Percentiles rank a stretch among this genome's conserved stretches.
phyloP scores from a whole-genome alignment of 108 stramenopile genomes.

The Cyclostephanos tholiformis region DNA sequence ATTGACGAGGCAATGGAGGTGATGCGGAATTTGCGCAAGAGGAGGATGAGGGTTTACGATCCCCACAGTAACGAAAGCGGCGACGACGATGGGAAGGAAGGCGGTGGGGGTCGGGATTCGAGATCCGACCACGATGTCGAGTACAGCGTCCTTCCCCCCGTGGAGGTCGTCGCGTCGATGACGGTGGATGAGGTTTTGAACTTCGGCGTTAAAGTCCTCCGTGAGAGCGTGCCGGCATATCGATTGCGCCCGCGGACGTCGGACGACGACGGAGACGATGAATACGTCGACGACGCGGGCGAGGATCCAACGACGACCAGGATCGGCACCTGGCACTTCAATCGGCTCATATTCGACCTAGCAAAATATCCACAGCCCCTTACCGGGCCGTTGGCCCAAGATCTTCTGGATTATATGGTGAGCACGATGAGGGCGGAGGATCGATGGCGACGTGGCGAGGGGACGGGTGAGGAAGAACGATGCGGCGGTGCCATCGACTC shows the following conservation, averaged over 20 bases:
- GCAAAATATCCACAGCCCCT: conserved; percentile 34
- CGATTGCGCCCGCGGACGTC: not conserved
- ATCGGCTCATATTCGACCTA: conserved; percentile 47
- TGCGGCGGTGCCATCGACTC: not conserved
- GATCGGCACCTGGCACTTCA: conserved; percentile 49
- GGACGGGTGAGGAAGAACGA: not conserved
- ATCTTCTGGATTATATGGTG: conserved; percentile 47
- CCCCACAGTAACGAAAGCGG: not conserved
- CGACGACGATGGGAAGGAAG: not conserved
- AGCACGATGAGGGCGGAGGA: conserved; percentile 5
- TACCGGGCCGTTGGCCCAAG: conserved; percentile 43
- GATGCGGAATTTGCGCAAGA: conserved; percentile 18
- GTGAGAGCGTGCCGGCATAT: conserved; percentile 26
- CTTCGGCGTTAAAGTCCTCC: conserved; percentile 23
- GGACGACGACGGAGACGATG: conserved; percentile 3
- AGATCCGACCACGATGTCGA: not conserved
- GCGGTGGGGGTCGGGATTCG: not conserved
- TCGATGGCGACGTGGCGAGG: not conserved
- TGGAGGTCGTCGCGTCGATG: conserved; percentile 1
- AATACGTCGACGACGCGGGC: not conserved
- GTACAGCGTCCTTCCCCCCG: conserved; percentile 21
- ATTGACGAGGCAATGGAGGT: conserved; percentile 40
- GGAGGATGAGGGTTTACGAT: conserved; percentile 29
- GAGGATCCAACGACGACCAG: not conserved
- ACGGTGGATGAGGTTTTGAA: conserved; percentile 36